These are phyloP conservation scores for Microbotryum lychnidis-dioicae DNA, from an alignment of 1,284 basidiomycete genomes.

Conservation along the genomic window DNA sequence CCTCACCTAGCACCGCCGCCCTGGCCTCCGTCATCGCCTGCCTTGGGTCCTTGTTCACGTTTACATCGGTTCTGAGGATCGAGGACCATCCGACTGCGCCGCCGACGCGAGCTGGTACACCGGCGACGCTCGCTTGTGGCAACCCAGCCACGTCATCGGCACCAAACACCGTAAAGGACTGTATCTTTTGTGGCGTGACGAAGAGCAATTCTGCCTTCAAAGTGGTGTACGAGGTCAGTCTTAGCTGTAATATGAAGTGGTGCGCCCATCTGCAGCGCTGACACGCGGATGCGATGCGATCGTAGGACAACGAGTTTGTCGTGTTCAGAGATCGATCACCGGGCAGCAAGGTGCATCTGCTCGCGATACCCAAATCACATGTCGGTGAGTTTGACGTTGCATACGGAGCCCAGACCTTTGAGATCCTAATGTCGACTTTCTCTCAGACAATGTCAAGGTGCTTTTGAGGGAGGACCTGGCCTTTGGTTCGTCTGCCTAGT, in stretches of 20 bases:
- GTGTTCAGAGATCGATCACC: slow-evolving; percentile 22
- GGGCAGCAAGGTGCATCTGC: slow-evolving; percentile 17
- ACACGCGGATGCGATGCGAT: background rate
- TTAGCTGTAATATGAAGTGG: background rate
- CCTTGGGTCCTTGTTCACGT: no score
- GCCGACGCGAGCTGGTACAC: no score
- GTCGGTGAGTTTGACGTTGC: slow-evolving; percentile 12
- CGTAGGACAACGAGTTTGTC: slow-evolving; percentile 18
- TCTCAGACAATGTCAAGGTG: slow-evolving; percentile 23
- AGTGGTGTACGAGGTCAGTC: slow-evolving; percentile 21
- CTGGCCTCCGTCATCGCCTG: no score
- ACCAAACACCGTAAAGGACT: background rate
- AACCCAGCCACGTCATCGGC: no score
- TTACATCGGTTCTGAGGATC: no score
- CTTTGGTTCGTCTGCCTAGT: slow-evolving; percentile 8
- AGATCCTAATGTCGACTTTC: no score
- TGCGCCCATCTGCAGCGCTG: background rate
- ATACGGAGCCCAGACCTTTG: no score
- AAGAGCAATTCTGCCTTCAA: slow-evolving; percentile 1
- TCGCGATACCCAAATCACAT: slow-evolving; percentile 21
- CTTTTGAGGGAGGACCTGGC: background rate
- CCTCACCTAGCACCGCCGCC: no score
- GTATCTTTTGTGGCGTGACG: slow-evolving; percentile 20
- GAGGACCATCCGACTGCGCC: no score
- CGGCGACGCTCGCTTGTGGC: no score